These are phyloP conservation scores for Ophiostoma novo-ulmi DNA, from an alignment of 2,329 filamentous ascomycete genomes.

Conservation along the genomic window DNA sequence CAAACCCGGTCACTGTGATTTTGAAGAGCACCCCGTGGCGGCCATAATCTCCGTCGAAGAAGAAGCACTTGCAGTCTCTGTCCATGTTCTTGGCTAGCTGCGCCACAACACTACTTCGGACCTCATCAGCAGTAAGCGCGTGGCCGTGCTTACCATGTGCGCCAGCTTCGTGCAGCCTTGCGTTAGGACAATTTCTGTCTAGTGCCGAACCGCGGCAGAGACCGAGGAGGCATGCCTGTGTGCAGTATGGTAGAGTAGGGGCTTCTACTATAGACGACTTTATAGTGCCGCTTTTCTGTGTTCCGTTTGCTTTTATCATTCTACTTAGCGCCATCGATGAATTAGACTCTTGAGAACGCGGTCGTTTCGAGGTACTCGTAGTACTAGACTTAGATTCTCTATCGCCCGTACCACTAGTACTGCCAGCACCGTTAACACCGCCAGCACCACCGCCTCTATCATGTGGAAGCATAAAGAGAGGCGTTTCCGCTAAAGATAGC, in stretches of 20 bases:
- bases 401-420: no score
- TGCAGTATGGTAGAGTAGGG: constrained; percentile 17
- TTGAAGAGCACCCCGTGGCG: constrained; percentile 18
- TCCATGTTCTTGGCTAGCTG: constrained; percentile 1
- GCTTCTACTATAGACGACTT: background rate
- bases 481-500: background rate
- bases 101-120: background rate
- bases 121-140: no score
- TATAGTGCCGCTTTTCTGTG: background rate
- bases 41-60: constrained; percentile 7
- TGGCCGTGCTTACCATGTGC: no score
- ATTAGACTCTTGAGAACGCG: no score
- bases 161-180: background rate
- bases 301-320: background rate
- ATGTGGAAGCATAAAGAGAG: no score
- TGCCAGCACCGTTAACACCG: no score
- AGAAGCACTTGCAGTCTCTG: constrained; percentile 16
- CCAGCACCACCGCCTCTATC: no score
- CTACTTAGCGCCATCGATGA: background rate
- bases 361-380: no score
- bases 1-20: constrained; percentile 7
- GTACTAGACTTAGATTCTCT: no score
- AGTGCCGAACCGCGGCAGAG: background rate
- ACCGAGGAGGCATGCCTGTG: constrained; percentile 20
- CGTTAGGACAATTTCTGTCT: constrained; percentile 21